Conservation (phyloP, 2,329 filamentous ascomycete genomes). For the Rutstroemia sp. region DNA sequence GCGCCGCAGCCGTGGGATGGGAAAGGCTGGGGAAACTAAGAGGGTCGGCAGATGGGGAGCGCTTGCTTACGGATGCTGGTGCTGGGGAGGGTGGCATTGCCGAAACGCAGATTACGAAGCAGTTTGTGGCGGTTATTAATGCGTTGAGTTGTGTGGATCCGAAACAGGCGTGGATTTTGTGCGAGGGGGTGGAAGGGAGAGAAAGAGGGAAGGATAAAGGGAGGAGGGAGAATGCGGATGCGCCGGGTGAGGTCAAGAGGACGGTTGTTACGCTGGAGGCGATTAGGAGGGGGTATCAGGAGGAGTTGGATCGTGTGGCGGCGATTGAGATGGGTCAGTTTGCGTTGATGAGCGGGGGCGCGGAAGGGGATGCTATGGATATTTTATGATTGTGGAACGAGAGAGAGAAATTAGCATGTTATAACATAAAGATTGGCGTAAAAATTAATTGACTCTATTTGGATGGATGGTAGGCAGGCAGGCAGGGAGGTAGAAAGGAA, state of each 20-base stretch:
- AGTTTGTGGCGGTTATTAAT: slow-evolving; percentile 90
- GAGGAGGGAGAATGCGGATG: not conserved
- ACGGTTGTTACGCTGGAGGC: slow-evolving; percentile 80
- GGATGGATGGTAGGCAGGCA: not conserved
- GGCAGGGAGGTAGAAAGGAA: not conserved
- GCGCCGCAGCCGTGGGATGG: slow-evolving; percentile 56
- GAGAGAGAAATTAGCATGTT: not conserved
- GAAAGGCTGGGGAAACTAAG: slow-evolving; percentile 57
- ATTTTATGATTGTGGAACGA: slow-evolving; percentile 17
- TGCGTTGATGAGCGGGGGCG: slow-evolving; percentile 52
- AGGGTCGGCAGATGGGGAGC: slow-evolving; percentile 50
- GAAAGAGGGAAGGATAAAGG: slow-evolving; percentile 10
- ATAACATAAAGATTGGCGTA: not conserved
- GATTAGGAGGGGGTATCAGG: slow-evolving; percentile 81
- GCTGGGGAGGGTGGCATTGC: slow-evolving; percentile 49
- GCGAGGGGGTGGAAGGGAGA: slow-evolving; percentile 35
- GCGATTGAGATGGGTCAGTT: slow-evolving; percentile 87
- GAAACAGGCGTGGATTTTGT: slow-evolving; percentile 74
- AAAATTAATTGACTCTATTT: not conserved
- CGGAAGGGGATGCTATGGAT: slow-evolving; percentile 35
- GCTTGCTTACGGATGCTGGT: slow-evolving; percentile 42
- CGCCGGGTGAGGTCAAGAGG: slow-evolving; percentile 38
- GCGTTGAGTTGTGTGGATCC: slow-evolving; percentile 77
- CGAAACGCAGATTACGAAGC: slow-evolving; percentile 60
- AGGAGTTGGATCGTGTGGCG: slow-evolving; percentile 79